phyloP scores from a whole-genome alignment of 2,329 filamentous ascomycete species.

The Fusarium buxicola region DNA sequence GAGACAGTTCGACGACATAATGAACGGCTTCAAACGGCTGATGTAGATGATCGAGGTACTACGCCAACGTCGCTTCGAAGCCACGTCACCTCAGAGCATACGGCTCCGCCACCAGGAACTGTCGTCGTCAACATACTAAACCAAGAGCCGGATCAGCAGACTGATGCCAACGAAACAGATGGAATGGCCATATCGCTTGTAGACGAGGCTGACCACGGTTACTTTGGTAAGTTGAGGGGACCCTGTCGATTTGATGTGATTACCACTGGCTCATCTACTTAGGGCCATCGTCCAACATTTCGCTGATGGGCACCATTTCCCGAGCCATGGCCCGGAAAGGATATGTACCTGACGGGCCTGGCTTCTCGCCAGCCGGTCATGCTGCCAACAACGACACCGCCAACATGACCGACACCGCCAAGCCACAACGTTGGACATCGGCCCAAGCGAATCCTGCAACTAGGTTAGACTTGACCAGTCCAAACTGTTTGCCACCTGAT shows the following conservation, averaged over 20 bases:
- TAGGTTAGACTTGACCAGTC: not conserved
- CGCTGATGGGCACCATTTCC: conserved; percentile 2
- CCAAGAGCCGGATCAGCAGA: not conserved
- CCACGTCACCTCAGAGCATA: not conserved
- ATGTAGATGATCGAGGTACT: not conserved
- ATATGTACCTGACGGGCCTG: not conserved
- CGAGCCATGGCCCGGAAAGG: not conserved
- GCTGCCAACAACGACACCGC: not conserved
- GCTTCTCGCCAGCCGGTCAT: too few relatives aligned
- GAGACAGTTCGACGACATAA: not conserved
- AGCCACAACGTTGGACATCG: not conserved
- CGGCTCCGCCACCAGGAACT: too few relatives aligned
- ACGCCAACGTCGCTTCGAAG: not conserved
- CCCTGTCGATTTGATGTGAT: fast-evolving
- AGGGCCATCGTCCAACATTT: conserved; percentile 13
- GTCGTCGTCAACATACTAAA: not conserved
- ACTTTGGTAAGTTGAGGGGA: conserved; percentile 3
- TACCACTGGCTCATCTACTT: not conserved
- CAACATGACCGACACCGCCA: not conserved
- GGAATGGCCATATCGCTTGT: conserved; percentile 12
- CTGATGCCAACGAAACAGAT: not conserved
- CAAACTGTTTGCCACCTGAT: conserved; percentile 35
- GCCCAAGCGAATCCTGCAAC: not conserved
- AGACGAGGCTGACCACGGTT: conserved; percentile 15
- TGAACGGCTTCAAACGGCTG: not conserved